Evolutionary conservation across 2,329 filamentous ascomycete genomes (phyloP), one percentile per base, ranked within the genome.

Genomic region (Sclerotinia nivalis): DNA sequence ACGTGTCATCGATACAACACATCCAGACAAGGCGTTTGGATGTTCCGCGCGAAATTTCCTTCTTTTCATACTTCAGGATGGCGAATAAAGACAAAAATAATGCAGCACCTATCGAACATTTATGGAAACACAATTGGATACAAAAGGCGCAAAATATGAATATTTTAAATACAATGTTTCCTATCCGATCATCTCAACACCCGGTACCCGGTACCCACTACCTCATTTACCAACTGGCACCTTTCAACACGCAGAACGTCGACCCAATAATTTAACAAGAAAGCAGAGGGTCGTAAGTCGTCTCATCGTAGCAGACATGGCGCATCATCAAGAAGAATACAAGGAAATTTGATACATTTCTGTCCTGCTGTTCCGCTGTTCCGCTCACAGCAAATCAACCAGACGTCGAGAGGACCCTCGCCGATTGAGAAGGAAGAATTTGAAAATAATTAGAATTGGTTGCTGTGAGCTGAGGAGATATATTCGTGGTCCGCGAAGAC

Each of bases 401-500:
- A 45, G 49, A 64, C 25, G 22, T 64, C 58, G 47, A 64, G 25
- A 5, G 37, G 49, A n/a, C 22, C 25, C 34, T 47, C 58, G 47
- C 34, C 5, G n/a, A 65, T 49, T 13, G 45, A 64, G 40, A 47
- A 31, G 54, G 31, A 68, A 58, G 47, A 55, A 69, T 71, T 69
- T 52, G 59, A 62, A 73, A 75, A 55, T 55, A 65, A 45, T 66
- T 56, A 55, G 50, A 66, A 40, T 58, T 66, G 50, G 65, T 62
- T 73, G 76, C 74, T 73, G 72, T 75, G 74, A 73, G 76, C 74
- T 76, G 77, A 76, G 76, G 80, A 81, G 79, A 79, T 80, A 75
- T 79, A 80, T 75, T 72, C 45, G 22, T 79, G 79, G 81, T 81
- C 82, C 81, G 84, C 79, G 82, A 82, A 83, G 81, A 81, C 81